Evolutionary conservation across 495 filamentous ascomycete genomes (phyloP), one percentile per base, ranked within the genome.

Genomic region (Glonium stellatum): DNA sequence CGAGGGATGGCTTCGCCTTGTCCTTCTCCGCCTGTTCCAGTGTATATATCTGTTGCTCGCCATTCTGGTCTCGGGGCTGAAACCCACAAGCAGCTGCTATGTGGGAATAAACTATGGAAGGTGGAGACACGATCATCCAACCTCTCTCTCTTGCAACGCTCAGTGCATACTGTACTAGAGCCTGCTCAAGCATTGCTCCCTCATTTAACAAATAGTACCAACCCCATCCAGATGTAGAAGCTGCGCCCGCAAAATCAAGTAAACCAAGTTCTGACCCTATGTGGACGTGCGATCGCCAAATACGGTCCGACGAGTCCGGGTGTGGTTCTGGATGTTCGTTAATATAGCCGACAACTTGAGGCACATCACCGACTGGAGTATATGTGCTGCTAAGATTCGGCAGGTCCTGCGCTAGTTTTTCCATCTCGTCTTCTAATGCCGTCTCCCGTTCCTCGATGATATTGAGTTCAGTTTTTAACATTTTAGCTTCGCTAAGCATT

Each of bases 201-300:
- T 95, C 92, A 72, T 95, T 88, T 35, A 85, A 79, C 0, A 98
- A 83, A 71, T 87, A 96, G 73, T 98, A 98, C 90, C 91, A 98
- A 0, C 93, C 93, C 92, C 92, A 97, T 15, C 93, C 93, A 36
- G 84, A 88, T 19, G 88, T 84, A 9, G 81, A 85, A 19, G 83
- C 85, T 2, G 91, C 89, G 54, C 78, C 82, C 11, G 84, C 77
- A 67, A 98, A 97, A 73, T 98, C 95, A 50, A 98, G 75, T 1
- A 97, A 76, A 21, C 84, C 80, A 0, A 98, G 80, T 62, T 87
- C 81, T 1, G 81, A 77, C 23, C 95, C 95, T 62, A 98, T 88
- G 61, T 92, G 80, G 6, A 90, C 86, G 71, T 98, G 93, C 0
- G 87, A 89, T 22, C 77, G 76, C 78, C 73, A 80, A 52, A 78